Percentiles rank a stretch among this genome's conserved stretches.
Evolutionary conservation across 192 early-diverging fungal genomes (phyloP).

Genomic region (Coemansia asiatica): DNA sequence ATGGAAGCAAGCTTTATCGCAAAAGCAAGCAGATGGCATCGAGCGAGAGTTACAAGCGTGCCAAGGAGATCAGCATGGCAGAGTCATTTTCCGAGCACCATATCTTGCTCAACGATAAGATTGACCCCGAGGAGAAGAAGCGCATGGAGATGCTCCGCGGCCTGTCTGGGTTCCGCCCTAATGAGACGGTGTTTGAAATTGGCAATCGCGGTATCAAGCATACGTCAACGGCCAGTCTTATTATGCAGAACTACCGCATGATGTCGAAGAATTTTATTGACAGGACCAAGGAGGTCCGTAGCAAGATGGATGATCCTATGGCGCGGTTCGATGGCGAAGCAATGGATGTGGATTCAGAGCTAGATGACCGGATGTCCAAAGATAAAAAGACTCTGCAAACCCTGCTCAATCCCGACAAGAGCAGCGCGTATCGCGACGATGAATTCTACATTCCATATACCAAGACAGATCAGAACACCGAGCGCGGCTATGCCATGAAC

Average conservation of each 20-base stretch:
- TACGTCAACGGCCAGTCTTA: constrained; percentile 61
- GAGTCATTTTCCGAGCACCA: constrained; percentile 70
- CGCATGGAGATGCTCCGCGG: constrained; percentile 70
- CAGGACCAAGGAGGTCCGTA: constrained; percentile 35
- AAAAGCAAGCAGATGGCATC: constrained; percentile 81
- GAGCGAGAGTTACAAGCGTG: constrained; percentile 79
- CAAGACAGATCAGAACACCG: constrained; percentile 83
- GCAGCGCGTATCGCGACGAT: constrained; percentile 63
- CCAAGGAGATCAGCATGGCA: constrained; percentile 76
- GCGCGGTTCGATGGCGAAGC: constrained; percentile 16
- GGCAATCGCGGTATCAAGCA: constrained; percentile 82
- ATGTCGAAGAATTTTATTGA: constrained; percentile 29
- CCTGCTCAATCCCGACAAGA: constrained; percentile 32
- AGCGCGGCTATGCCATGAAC: constrained; percentile 76
- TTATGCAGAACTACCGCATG: constrained; percentile 68
- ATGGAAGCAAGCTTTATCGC: constrained; percentile 85
- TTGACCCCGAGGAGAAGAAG: constrained; percentile 60
- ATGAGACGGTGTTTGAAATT: constrained; percentile 94
- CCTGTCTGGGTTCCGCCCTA: constrained; percentile 80
- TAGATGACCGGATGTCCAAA: constrained; percentile 13
- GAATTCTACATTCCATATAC: constrained; percentile 87
- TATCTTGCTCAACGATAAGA: constrained; percentile 64
- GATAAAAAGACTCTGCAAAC: constrained; percentile 6
- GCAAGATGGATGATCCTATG: constrained; percentile 45
- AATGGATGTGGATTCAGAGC: constrained; percentile 22